Percentiles rank a stretch among this genome's conserved stretches.
Evolutionary conservation across 2,329 filamentous ascomycete species (phyloP).

Genomic region (Leptosphaerulina australis): DNA sequence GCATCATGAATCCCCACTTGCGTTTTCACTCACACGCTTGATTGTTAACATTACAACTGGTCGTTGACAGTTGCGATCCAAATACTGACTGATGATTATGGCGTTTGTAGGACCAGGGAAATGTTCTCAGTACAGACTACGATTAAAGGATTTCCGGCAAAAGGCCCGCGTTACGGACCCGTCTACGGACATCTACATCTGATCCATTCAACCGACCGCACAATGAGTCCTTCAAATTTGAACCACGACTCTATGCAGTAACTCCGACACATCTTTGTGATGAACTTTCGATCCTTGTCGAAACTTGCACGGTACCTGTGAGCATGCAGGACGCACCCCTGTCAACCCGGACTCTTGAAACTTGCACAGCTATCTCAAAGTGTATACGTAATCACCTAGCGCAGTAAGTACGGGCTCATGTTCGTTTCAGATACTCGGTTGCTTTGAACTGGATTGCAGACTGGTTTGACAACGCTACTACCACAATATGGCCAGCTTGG

Average conservation of each 20-base stretch:
- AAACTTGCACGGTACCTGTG: constrained; percentile 25
- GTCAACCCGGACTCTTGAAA: constrained; percentile 36
- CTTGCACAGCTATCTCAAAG: constrained; percentile 32
- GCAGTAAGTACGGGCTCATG: constrained; percentile 19
- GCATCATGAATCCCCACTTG: not conserved
- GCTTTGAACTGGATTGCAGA: constrained; percentile 25
- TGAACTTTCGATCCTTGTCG: constrained; percentile 18
- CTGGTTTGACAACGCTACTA: constrained; percentile 14
- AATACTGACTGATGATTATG: not conserved
- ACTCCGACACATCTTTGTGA: constrained; percentile 19
- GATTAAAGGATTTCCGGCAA: not conserved
- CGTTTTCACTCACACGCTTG: not conserved
- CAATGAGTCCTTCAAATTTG: constrained; percentile 29
- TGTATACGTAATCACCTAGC: constrained; percentile 26
- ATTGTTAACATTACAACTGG: not conserved
- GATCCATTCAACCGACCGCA: constrained; percentile 27
- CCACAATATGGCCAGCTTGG: constrained; percentile 22
- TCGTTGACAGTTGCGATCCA: not conserved
- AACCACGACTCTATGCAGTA: constrained; percentile 28
- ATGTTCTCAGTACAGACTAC: not conserved
- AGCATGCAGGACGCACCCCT: constrained; percentile 40
- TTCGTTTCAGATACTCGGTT: constrained; percentile 21
- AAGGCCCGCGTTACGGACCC: not conserved
- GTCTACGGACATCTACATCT: constrained; percentile 17
- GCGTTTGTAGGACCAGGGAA: too few species aligned